These are phyloP conservation scores for Saturnispora mendoncae DNA, from an alignment of 805 yeast species.

Conservation along the genomic window DNA sequence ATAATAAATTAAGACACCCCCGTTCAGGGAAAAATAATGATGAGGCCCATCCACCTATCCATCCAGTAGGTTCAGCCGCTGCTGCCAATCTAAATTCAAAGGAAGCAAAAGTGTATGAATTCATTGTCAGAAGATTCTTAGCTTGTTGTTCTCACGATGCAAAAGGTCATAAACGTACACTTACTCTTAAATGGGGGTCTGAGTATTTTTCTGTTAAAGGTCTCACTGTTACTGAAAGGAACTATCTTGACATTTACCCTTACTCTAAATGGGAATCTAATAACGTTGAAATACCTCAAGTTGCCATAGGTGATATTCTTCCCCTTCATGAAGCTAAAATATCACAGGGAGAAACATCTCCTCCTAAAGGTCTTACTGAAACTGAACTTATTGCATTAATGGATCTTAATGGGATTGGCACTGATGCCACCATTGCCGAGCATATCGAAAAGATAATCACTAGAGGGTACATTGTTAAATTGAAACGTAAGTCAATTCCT, in stretches of 20 bases:
- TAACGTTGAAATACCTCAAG: slow-evolving; percentile 50
- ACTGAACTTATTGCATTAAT: slow-evolving; percentile 83
- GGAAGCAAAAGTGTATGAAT: slow-evolving; percentile 73
- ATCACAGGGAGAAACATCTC: slow-evolving; percentile 64
- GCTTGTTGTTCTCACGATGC: slow-evolving; percentile 94
- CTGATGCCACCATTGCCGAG: slow-evolving; percentile 98
- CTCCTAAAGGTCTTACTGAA: slow-evolving; percentile 84
- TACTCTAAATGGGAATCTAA: slow-evolving; percentile 73
- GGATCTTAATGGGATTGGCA: slow-evolving; percentile 97
- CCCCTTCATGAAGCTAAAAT: slow-evolving; percentile 49
- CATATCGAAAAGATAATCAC: slow-evolving; percentile 75
- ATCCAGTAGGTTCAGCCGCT: slow-evolving; percentile 46
- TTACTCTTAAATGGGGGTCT: slow-evolving; percentile 64
- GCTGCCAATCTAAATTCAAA: slow-evolving; percentile 29
- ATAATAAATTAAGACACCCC: slow-evolving; percentile 48
- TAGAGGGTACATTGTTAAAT: slow-evolving; percentile 56
- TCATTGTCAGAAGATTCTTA: slow-evolving; percentile 72
- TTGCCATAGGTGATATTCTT: slow-evolving; percentile 48
- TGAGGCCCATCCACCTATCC: slow-evolving; percentile 97
- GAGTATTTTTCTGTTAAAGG: slow-evolving; percentile 74
- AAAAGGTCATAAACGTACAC: slow-evolving; percentile 57
- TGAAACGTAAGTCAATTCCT: slow-evolving; percentile 14
- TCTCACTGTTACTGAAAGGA: slow-evolving; percentile 57
- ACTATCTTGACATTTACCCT: slow-evolving; percentile 72
- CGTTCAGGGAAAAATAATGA: slow-evolving; percentile 80